Percentiles rank a stretch among this genome's conserved stretches.
These are phyloP conservation scores for Thermoascus crustaceus DNA, from an alignment of 2,329 filamentous ascomycete species.

Conservation along the genomic window DNA sequence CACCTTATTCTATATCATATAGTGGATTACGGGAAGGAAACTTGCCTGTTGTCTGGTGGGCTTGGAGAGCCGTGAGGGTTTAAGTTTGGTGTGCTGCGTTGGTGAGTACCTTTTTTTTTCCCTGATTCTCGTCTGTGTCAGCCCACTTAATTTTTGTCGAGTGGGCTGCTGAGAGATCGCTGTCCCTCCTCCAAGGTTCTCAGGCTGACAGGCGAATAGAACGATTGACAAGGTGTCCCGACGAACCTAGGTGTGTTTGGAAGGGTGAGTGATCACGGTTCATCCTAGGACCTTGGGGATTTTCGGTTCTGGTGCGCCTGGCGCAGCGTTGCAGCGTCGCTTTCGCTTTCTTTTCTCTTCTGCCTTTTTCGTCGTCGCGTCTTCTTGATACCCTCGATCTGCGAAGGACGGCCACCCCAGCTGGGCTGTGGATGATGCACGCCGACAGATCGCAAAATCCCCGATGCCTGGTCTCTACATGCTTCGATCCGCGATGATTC, in stretches of 20 bases:
- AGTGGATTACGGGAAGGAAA: slow-evolving; percentile 2
- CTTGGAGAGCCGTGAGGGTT: slow-evolving; percentile 18
- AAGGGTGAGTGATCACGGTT: slow-evolving; percentile 1
- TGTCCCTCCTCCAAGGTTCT: slow-evolving; percentile 19
- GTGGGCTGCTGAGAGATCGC: slow-evolving; percentile 23
- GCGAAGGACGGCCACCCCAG: no score
- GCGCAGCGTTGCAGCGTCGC: background rate
- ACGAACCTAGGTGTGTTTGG: background rate
- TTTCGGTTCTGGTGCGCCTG: background rate
- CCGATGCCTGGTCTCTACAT: no score
- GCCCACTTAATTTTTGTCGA: slow-evolving; percentile 17
- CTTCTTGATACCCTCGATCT: no score
- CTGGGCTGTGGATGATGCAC: no score
- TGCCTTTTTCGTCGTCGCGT: background rate
- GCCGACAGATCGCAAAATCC: no score
- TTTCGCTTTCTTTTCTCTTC: no score
- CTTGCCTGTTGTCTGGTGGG: slow-evolving; percentile 14
- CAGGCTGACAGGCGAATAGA: background rate
- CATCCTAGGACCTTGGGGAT: slow-evolving; percentile 1
- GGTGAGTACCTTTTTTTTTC: slow-evolving; percentile 12
- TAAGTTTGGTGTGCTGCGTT: slow-evolving; percentile 10
- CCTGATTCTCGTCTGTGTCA: slow-evolving; percentile 14
- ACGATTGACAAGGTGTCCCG: background rate
- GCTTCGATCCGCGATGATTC: no score
- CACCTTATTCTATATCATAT: slow-evolving; percentile 3